Evolutionary conservation across 1,139 yeast genomes (phyloP), one percentile per base, ranked within the genome.

Genomic region (Kodamaea fungicola): DNA sequence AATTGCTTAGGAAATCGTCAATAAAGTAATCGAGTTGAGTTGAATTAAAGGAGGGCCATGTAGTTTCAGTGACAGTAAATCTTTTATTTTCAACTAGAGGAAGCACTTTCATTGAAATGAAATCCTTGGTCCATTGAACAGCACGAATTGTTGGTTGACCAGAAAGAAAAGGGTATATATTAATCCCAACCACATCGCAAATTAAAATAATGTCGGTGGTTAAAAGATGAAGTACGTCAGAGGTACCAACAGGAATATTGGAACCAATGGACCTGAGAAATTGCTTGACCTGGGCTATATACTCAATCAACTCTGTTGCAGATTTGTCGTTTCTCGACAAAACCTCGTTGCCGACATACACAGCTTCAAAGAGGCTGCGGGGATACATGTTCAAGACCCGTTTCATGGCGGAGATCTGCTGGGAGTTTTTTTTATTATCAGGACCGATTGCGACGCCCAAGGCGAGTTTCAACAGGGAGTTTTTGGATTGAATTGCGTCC

Each of bases 91-190:
- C 34, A 22, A 35, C 33, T n/a, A 51, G 24, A 4, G 67, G 64
- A 28, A 62, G 60, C 27, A 78, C 54, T 40, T 76, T 74, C 30
- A 67, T 58, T 34, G 65, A 54, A 30, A 79, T 49, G 46, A 67
- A 78, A 38, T 77, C 74, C 30, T 65, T 59, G 0, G 76, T 68
- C 86, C 88, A 81, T 6, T 62, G 51, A 0, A 76, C 58, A 0
- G 84, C 80, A 3, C 55, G 52, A n/a, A 61, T 51, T 1, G 74
- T 83, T 2, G 52, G 46, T 0, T 70, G 72, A 0, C 89, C 89
- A 2, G 80, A 77, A 56, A 81, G 80, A 44, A 82, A 82, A 3
- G 89, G 89, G 56, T 80, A 86, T 7, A 80, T 64, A 50, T 80
- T 82, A 4, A 80, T 79, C 0, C 87, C 89, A 27, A 79, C 55